Evolutionary conservation across 2,329 filamentous ascomycete species (phyloP).

Genomic region (Botrytis fabae): DNA sequence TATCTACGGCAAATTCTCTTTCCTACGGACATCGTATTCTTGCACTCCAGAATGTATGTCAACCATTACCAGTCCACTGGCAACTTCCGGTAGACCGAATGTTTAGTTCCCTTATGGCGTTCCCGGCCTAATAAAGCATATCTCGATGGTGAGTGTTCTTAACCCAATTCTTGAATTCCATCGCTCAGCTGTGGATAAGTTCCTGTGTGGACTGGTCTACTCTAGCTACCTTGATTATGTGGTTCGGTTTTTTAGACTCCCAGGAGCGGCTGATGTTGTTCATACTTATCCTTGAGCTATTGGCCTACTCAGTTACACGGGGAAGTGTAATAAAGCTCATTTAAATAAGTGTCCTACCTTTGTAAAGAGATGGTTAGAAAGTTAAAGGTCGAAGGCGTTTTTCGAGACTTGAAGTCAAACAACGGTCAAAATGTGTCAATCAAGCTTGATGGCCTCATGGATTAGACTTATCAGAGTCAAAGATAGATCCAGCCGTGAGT

Average conservation of each 20-base stretch:
- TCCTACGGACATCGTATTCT: background rate
- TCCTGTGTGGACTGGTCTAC: background rate
- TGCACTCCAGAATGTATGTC: background rate
- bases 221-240: background rate
- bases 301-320: no score
- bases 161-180: background rate
- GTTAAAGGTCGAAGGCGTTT: background rate
- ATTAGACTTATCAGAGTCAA: background rate
- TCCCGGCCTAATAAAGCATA: background rate
- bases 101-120: background rate
- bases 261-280: no score
- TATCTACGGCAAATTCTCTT: background rate
- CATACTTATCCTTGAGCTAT: no score
- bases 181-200: background rate
- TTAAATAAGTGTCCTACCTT: background rate
- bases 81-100: background rate
- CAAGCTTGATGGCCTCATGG: background rate
- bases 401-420: background rate
- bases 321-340: no score
- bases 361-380: background rate
- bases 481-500: background rate
- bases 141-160: background rate
- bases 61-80: background rate
- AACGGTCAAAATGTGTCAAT: background rate
- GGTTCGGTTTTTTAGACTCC: no score